Percentiles rank a stretch among this genome's conserved stretches.
Conservation (phyloP, 768 basidiomycete species). For the Fistulinella prunicolor region DNA sequence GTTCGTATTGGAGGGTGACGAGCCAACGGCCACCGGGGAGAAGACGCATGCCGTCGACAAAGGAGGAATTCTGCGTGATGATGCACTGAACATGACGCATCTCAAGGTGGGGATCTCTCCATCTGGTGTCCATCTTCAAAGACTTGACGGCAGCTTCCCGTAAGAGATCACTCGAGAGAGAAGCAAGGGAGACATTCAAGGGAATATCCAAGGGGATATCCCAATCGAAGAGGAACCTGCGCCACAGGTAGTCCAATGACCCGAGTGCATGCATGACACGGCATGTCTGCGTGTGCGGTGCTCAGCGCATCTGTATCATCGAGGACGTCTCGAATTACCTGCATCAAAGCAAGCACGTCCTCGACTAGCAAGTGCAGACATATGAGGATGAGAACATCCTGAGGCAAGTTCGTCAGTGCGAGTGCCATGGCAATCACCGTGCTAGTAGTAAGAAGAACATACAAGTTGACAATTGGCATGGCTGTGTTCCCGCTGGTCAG, state of each 20-base stretch:
- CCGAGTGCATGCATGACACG: conserved; percentile 56
- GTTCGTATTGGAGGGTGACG: conserved; percentile 40
- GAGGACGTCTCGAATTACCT: conserved; percentile 34
- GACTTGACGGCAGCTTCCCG: conserved; percentile 42
- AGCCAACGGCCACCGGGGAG: conserved; percentile 50
- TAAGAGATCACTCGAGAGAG: conserved; percentile 40
- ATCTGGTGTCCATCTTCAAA: conserved; percentile 50
- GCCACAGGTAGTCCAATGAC: conserved; percentile 55
- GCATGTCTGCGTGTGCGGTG: conserved; percentile 49
- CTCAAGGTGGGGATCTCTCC: conserved; percentile 38
- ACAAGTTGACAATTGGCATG: too few species aligned
- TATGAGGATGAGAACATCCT: conserved; percentile 44
- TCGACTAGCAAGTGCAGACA: conserved; percentile 31
- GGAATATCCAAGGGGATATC: conserved; percentile 44
- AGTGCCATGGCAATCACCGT: conserved; percentile 12
- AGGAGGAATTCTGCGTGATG: conserved; percentile 31
- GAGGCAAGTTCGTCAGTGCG: conserved; percentile 38
- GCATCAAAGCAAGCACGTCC: conserved; percentile 48
- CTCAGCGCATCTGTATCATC: conserved; percentile 4
- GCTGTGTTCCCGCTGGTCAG: not conserved
- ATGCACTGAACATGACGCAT: conserved; percentile 40
- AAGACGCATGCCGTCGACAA: conserved; percentile 45
- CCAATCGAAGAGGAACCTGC: conserved; percentile 33
- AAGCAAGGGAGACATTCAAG: conserved; percentile 26
- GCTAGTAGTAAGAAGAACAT: too few species aligned